Conservation (phyloP, 306 rosid species). For the Canavalia ensiformis region DNA sequence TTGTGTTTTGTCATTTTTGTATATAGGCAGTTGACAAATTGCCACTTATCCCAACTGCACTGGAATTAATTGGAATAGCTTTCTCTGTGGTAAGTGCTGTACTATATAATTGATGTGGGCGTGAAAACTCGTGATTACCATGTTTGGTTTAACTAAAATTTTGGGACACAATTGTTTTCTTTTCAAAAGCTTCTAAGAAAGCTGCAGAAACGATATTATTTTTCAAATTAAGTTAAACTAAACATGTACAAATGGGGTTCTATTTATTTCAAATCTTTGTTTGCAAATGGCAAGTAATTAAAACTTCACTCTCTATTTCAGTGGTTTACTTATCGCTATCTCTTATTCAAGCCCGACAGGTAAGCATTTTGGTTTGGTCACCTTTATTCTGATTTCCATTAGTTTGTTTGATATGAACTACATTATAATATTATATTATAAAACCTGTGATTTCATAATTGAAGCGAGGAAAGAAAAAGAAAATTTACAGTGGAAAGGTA, state of each 20-base stretch:
- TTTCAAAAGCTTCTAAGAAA: background rate
- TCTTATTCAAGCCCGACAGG: slow-evolving; percentile 93
- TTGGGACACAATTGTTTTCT: background rate
- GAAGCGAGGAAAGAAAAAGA: slow-evolving; percentile 4
- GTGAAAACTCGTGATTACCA: background rate
- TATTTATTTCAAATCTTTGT: slow-evolving; percentile 4
- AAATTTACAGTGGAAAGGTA: background rate
- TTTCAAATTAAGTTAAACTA: background rate
- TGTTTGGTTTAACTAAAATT: background rate
- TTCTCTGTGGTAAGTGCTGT: slow-evolving; percentile 71
- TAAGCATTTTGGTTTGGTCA: slow-evolving; percentile 47
- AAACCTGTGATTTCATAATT: background rate
- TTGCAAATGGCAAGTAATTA: slow-evolving; percentile 36
- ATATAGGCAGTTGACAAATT: slow-evolving; percentile 81
- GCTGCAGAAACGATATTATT: background rate
- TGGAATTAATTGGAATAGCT: slow-evolving; percentile 82
- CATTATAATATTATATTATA: background rate
- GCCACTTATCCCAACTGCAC: slow-evolving; percentile 69
- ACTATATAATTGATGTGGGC: slow-evolving; percentile 28
- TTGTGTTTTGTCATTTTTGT: slow-evolving; percentile 36
- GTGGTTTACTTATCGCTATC: slow-evolving; percentile 97
- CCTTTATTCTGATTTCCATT: slow-evolving; percentile 17
- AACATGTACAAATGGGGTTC: background rate
- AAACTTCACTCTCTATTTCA: slow-evolving; percentile 59
- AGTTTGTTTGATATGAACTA: slow-evolving; percentile 10